Evolutionary conservation across 192 early-diverging fungal genomes (phyloP).

Genomic region (Jimgerdemannia lactiflua): DNA sequence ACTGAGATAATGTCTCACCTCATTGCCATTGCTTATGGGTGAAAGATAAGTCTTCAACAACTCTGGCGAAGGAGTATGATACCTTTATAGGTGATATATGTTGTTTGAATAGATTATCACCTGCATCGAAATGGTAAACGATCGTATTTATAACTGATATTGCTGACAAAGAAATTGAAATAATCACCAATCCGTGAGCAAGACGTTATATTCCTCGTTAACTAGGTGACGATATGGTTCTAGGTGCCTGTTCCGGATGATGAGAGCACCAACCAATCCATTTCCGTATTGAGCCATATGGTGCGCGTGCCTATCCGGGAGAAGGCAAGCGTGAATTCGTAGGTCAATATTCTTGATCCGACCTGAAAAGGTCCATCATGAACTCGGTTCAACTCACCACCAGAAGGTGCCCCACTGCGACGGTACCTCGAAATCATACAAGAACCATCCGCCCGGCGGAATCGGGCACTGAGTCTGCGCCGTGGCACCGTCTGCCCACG

Average conservation of each 20-base stretch:
- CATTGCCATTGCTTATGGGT: not conserved
- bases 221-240: not conserved
- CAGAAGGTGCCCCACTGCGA: conserved; percentile 51
- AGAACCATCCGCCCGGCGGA: conserved; percentile 37
- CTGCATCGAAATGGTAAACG: too few species aligned
- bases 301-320: conserved; percentile 28
- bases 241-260: conserved; percentile 39
- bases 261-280: conserved; percentile 59
- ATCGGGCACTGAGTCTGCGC: conserved; percentile 56
- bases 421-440: conserved; percentile 34
- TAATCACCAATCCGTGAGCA: not conserved
- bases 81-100: not conserved
- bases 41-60: not conserved
- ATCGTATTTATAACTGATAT: too few species aligned
- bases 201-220: not conserved
- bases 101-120: too few species aligned
- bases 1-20: conserved; percentile 42
- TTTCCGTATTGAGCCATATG: conserved; percentile 39
- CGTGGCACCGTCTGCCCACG: conserved; percentile 45
- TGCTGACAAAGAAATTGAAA: not conserved
- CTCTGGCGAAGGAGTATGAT: not conserved
- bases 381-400: conserved; percentile 4
- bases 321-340: not conserved
- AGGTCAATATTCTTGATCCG: too few species aligned
- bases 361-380: too few species aligned